Conservation (phyloP, 768 basidiomycete species). For the Panellus pusillus region DNA sequence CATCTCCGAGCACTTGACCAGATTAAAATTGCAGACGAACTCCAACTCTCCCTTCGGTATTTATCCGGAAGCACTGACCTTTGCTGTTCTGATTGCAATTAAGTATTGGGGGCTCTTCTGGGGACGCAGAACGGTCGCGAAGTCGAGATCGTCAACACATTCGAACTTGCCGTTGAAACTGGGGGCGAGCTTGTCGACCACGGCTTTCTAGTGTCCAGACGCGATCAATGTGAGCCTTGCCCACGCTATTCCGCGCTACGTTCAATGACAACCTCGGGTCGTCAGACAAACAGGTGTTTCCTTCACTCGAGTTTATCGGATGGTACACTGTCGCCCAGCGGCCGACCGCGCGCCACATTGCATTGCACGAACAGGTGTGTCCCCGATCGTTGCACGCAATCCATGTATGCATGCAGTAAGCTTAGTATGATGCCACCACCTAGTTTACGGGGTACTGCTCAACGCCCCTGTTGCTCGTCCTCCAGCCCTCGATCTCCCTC, state of each 20-base stretch:
- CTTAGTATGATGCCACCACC: not conserved
- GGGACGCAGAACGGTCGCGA: constrained; percentile 94
- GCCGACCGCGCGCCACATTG: constrained; percentile 74
- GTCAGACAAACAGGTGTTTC: constrained; percentile 96
- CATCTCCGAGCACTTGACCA: constrained; percentile 92
- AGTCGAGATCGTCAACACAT: constrained; percentile 96
- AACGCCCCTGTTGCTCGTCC: constrained; percentile 83
- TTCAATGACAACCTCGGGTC: too few relatives aligned
- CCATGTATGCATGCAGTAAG: not conserved
- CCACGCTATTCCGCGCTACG: constrained; percentile 1
- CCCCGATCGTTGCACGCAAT: not conserved
- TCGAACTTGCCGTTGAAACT: constrained; percentile 77
- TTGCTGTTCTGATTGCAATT: constrained; percentile 1
- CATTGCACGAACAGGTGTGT: constrained; percentile 81
- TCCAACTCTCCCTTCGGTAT: constrained; percentile 64
- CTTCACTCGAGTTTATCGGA: constrained; percentile 94
- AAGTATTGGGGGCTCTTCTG: constrained; percentile 90
- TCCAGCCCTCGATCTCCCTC: constrained; percentile 54
- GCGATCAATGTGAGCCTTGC: constrained; percentile 72
- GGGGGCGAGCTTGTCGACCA: constrained; percentile 69
- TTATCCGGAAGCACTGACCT: constrained; percentile 15
- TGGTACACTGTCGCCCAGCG: constrained; percentile 91
- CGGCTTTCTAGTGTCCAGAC: constrained; percentile 76
- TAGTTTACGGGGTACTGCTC: constrained; percentile 87
- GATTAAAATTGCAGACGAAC: constrained; percentile 74